Evolutionary conservation across 1,284 basidiomycete genomes (phyloP).

Genomic region (Coriolopsis trogii): DNA sequence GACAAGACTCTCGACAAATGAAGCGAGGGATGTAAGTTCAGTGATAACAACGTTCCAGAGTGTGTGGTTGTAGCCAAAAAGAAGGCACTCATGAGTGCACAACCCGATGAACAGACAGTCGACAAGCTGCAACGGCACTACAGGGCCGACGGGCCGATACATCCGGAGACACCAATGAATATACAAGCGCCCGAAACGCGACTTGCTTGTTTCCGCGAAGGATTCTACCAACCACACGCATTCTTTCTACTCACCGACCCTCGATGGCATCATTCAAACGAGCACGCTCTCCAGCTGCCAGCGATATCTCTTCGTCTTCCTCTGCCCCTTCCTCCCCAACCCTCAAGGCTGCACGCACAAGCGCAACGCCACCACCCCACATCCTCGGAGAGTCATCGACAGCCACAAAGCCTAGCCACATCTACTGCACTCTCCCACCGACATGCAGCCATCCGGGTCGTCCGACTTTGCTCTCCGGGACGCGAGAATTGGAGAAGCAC

Average conservation of each 20-base stretch:
- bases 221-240: neutral
- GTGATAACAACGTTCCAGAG: too few species aligned
- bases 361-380: conserved; percentile 20
- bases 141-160: too few species aligned
- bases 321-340: conserved; percentile 21
- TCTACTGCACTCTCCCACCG: conserved; percentile 79
- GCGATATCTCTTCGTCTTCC: conserved; percentile 12
- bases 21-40: too few species aligned
- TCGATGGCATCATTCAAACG: conserved; percentile 22
- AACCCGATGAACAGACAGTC: too few species aligned
- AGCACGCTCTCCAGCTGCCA: conserved; percentile 5
- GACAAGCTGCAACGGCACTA: too few species aligned
- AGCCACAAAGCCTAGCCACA: conserved; percentile 25
- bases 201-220: neutral
- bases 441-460: conserved; percentile 69
- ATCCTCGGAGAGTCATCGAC: conserved; percentile 9
- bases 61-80: too few species aligned
- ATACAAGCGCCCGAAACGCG: neutral
- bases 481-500: conserved; percentile 76
- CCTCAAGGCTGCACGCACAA: conserved; percentile 27
- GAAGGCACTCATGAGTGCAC: too few species aligned
- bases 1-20: too few species aligned
- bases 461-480: conserved; percentile 62
- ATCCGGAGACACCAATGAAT: too few species aligned
- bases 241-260: too few species aligned